A percentile compares a stretch with the other conserved stretches of the same genome.
These are phyloP conservation scores for Hamamelis virginiana DNA, from an alignment of 164 flowering plant genomes.

Conservation along the genomic window DNA sequence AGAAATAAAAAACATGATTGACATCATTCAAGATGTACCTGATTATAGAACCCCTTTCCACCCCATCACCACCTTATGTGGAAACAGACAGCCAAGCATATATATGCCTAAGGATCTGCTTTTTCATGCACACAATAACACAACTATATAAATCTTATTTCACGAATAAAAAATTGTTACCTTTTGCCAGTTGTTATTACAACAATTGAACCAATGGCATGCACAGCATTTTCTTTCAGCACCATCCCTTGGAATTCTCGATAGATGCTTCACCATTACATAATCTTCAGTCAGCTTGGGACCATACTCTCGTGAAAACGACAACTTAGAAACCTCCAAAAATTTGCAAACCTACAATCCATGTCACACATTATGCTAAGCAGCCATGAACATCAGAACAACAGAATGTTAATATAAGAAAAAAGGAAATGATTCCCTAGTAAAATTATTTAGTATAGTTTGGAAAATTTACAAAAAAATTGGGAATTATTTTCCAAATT, in stretches of 20 bases:
- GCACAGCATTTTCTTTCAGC: conserved; percentile 53
- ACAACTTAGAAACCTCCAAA: conserved; percentile 86
- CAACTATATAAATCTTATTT: no score
- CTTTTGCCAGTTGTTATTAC: conserved; percentile 86
- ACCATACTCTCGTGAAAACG: conserved; percentile 87
- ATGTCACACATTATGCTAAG: conserved; percentile 1
- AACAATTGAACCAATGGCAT: conserved; percentile 53
- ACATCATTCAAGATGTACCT: no score
- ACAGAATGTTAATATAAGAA: neutral
- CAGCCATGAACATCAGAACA: neutral
- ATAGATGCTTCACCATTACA: conserved; percentile 82
- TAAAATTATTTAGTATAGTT: no score
- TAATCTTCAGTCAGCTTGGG: conserved; percentile 92
- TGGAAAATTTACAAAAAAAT: no score
- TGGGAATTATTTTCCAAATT: no score
- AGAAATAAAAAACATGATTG: no score
- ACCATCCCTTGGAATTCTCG: conserved; percentile 41
- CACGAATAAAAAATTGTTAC: conserved; percentile 27
- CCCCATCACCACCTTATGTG: no score
- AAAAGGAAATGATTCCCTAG: neutral
- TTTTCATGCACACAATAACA: no score
- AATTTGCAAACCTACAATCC: conserved; percentile 81
- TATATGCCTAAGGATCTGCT: no score
- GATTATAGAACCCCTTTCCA: no score
- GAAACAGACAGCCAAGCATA: no score